Evolutionary conservation across 108 stramenopile genomes (phyloP), one percentile per base, ranked within the genome.

Genomic region (Seminavis robusta): DNA sequence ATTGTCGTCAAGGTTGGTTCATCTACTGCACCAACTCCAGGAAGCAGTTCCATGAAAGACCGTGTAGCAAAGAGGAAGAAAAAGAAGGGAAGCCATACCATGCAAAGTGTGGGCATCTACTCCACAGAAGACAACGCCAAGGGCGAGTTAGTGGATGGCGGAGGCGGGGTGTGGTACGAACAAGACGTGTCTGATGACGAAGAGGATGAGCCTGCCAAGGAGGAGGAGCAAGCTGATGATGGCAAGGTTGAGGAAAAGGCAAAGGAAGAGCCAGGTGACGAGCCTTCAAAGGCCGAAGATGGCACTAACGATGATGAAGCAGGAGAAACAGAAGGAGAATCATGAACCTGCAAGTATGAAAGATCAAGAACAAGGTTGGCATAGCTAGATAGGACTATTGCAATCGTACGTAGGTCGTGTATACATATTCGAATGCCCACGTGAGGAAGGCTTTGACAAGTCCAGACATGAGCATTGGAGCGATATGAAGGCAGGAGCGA

Each of bases 41-140:
- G 27, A 30, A 69, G 37, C 25, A 57, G 51, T 46, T 72, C 59
- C 29, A 63, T 93, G 15, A 72, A 71, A 20, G 81, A 88, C 39
- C 68, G 91, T 47, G 80, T 80, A 19, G 63, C 78, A 3, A 78
- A 77, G 46, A 63, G 69, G 28, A 85, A 76, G 41, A 71, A 73
- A 33, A 82, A 73, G 45, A 83, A 74, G 24, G 92, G 92, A 0
- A 86, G 82, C 43, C 88, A 94, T 45, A 83, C 88, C 9, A 94
- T 94, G 92, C 92, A 94, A 41, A 84, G 83, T 39, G 77, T 88
- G 28, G 92, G 92, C n/a, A 64, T 94, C 25, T 94, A 94, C 54
- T 39, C 86, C 0, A 88, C 84, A 46, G 80, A 90, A 55, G 92
- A 94, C 57, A 85, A 88, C 27, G 69, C 61, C 37, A 94, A 94